Evolutionary conservation across 192 early-diverging fungal genomes (phyloP).

Genomic region (Gigaspora rosea): DNA sequence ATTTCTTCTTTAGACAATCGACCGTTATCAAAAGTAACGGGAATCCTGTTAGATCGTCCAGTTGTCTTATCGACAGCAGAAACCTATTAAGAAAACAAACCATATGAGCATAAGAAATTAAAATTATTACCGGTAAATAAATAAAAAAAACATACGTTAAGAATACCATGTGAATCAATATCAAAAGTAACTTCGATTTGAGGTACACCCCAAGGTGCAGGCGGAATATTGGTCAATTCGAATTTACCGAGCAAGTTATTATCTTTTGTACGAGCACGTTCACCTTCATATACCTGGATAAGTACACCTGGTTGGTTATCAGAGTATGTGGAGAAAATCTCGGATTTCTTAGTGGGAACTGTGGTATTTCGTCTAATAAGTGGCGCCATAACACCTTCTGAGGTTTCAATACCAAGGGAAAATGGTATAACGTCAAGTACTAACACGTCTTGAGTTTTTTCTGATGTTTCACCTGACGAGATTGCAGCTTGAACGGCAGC

Average conservation of each 20-base stretch:
- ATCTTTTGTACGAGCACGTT: constrained; percentile 66
- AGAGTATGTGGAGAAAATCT: constrained; percentile 96
- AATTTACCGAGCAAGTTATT: constrained; percentile 99
- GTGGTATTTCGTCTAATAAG: constrained; percentile 48
- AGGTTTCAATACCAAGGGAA: too few species aligned
- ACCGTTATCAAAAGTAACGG: constrained; percentile 99
- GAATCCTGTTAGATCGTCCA: constrained; percentile 93
- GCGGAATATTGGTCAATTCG: constrained; percentile 94
- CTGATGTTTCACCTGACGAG: constrained; percentile 92
- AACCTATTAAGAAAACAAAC: constrained; percentile 47
- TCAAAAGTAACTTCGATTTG: constrained; percentile 80
- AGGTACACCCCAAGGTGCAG: constrained; percentile 94
- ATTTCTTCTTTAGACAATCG: constrained; percentile 63
- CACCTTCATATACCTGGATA: constrained; percentile 92
- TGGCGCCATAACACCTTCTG: too few species aligned
- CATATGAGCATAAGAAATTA: constrained; percentile 28
- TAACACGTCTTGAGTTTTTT: constrained; percentile 93
- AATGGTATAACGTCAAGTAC: constrained; percentile 75
- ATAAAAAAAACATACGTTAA: constrained; percentile 78
- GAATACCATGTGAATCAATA: constrained; percentile 79
- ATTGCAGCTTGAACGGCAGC: constrained; percentile 80
- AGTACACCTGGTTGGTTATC: constrained; percentile 98
- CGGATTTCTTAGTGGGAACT: constrained; percentile 96
- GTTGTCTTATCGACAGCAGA: constrained; percentile 83
- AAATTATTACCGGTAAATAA: constrained; percentile 28